Evolutionary conservation across 306 rosid genomes (phyloP), one percentile per base, ranked within the genome.

Genomic region (Clitoria ternatea): DNA sequence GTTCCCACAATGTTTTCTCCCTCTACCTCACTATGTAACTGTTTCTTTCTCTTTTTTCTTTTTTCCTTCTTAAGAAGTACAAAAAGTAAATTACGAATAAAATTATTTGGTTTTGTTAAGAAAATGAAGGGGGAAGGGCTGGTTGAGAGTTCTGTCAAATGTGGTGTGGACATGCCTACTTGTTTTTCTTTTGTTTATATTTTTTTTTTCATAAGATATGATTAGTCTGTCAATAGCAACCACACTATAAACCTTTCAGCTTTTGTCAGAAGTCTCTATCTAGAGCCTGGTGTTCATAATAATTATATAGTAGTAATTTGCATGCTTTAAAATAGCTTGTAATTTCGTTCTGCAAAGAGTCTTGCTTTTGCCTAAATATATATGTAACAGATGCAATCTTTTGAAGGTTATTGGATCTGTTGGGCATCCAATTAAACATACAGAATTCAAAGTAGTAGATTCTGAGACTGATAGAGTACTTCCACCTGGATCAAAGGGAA

Each of bases 361-460:
- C 65, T 80, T 60, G 61, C 77, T 50, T 75, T 69, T 57, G 65
- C 78, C 77, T 82, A 56, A 86, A 66, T 45, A 71, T 20, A 66
- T 45, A 71, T 20, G 68, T 77, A 70, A 72, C 74, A 64, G 64
- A 81, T 73, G 71, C 61, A 43, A 79, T 79, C 18, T 82, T 83
- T 80, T 87, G 79, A 84, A 93, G 98, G 97, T 93, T 79, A 80
- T 93, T 79, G 97, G 98, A 73, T 93, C 98, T 63, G 84, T 81
- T 50, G 98, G 98, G 78, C 90, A 81, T 81, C 98, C 98, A 37
- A 79, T 90, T 43, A 83, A 71, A 76, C 83, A 89, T 76, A 81
- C 92, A 29, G 94, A 93, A 66, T 82, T 93, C 82, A 88, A 85
- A 85, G 66, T 88, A 47, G 81, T 87, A 62, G 94, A 93, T 61